Evolutionary conservation across 2,329 filamentous ascomycete genomes (phyloP).

Genomic region (Stemphylium vesicarium): DNA sequence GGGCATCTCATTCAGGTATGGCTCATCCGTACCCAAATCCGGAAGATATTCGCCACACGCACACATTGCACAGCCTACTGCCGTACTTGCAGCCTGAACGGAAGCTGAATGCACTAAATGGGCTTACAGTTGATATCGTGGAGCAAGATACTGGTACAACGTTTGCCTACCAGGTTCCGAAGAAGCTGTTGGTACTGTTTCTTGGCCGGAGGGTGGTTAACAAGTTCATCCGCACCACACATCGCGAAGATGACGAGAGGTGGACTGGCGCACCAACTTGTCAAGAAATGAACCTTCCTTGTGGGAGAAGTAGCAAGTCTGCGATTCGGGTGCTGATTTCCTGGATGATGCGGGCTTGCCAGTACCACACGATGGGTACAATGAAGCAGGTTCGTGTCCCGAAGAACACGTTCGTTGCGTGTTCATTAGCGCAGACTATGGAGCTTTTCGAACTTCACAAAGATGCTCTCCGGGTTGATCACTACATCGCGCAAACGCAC

Average conservation of each 20-base stretch:
- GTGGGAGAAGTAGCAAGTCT: constrained; percentile 10
- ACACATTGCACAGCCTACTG: constrained; percentile 22
- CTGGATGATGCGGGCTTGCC: constrained; percentile 36
- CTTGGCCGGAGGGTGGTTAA: constrained; percentile 21
- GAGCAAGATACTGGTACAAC: constrained; percentile 11
- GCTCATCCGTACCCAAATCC: constrained; percentile 19
- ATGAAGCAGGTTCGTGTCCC: constrained; percentile 27
- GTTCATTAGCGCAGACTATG: constrained; percentile 28
- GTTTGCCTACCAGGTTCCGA: constrained; percentile 16
- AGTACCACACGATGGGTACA: constrained; percentile 3
- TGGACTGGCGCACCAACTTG: constrained; percentile 6
- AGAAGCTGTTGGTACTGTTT: constrained; percentile 30
- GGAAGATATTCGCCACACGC: constrained; percentile 27
- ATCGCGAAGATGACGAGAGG: constrained; percentile 15
- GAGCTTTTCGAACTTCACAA: constrained; percentile 23
- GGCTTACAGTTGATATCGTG: constrained; percentile 20
- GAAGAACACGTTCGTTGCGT: constrained; percentile 25
- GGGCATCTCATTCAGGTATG: neutral
- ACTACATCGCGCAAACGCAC: constrained; percentile 17
- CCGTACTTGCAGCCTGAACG: constrained; percentile 23
- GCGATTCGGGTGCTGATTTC: constrained; percentile 24
- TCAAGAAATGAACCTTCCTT: constrained; percentile 24
- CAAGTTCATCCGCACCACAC: constrained; percentile 22
- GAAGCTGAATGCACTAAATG: constrained; percentile 13
- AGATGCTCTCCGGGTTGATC: constrained; percentile 28